Conservation (phyloP, 352 stramenopile species). For the Globisporangium canariense region DNA sequence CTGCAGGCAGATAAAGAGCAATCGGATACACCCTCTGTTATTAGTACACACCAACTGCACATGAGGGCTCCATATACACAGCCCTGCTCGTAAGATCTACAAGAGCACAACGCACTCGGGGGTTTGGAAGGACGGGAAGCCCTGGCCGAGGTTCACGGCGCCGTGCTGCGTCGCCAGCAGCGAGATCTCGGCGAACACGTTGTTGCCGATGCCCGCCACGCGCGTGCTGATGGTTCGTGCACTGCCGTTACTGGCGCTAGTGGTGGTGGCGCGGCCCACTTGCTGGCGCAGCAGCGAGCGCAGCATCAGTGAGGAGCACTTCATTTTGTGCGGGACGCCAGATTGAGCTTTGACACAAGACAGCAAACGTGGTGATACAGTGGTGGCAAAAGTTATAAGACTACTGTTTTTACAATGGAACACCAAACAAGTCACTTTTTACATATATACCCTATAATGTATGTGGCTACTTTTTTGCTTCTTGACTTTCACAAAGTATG, state of each 20-base stretch:
- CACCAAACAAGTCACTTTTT: too few relatives aligned
- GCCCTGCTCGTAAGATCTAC: background rate
- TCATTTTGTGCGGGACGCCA: slow-evolving; percentile 2
- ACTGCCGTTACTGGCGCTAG: background rate
- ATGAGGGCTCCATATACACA: background rate
- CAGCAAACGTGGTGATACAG: too few relatives aligned
- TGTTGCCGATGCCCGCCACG: slow-evolving; percentile 61
- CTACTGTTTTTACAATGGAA: too few relatives aligned
- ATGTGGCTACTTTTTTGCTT: too few relatives aligned
- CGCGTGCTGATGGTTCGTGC: slow-evolving; percentile 54
- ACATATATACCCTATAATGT: too few relatives aligned
- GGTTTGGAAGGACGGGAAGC: slow-evolving; percentile 95
- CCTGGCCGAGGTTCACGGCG: slow-evolving; percentile 94
- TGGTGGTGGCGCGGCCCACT: background rate
- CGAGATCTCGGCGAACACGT: slow-evolving; percentile 88
- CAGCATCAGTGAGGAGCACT: background rate
- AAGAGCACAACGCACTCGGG: slow-evolving; percentile 36
- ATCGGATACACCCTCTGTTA: background rate
- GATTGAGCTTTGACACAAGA: too few relatives aligned
- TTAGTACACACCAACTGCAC: background rate
- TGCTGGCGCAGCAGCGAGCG: slow-evolving; percentile 1
- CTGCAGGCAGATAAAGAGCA: slow-evolving; percentile 11
- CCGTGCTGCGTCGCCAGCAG: slow-evolving; percentile 74
- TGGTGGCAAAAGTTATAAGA: too few relatives aligned
- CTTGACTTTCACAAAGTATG: too few relatives aligned